phyloP scores from a whole-genome alignment of 495 filamentous ascomycete genomes.

The Penicillium coprophilum region DNA sequence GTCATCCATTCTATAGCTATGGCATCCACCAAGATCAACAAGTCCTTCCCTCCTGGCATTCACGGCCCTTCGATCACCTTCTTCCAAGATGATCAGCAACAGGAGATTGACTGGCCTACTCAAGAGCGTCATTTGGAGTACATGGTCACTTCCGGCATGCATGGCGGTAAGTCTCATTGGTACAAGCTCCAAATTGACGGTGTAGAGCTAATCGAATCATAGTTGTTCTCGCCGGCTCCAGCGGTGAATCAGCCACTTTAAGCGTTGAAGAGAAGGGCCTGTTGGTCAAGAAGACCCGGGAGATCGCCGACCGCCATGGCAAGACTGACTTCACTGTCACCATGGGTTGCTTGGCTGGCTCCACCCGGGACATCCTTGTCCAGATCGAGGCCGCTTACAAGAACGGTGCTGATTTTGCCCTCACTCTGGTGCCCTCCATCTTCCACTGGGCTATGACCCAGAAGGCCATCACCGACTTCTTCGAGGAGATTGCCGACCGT shows the following conservation, averaged over 20 bases:
- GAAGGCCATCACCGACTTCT: constrained; percentile 57
- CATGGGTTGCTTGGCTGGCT: constrained; percentile 52
- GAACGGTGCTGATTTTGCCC: constrained; percentile 51
- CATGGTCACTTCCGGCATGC: background rate
- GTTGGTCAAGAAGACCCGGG: constrained; percentile 48
- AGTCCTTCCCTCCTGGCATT: background rate
- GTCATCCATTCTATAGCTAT: background rate
- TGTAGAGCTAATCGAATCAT: background rate
- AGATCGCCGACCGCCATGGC: constrained; percentile 57
- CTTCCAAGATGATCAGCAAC: background rate
- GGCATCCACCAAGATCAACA: constrained; percentile 1
- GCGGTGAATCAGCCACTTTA: background rate
- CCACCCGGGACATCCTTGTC: constrained; percentile 53
- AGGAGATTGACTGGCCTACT: background rate
- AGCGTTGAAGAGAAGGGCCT: constrained; percentile 44
- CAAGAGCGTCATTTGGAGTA: background rate
- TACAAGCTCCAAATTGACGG: background rate
- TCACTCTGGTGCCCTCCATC: constrained; percentile 59
- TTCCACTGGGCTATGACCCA: constrained; percentile 57
- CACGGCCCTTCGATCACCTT: background rate
- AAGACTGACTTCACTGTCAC: constrained; percentile 32
- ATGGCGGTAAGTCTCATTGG: background rate
- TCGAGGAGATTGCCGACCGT: constrained; percentile 49
- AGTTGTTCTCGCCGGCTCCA: constrained; percentile 1
- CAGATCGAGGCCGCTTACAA: constrained; percentile 22